A percentile compares a stretch with the other conserved stretches of the same genome.
Conservation (phyloP, 2,329 filamentous ascomycete genomes). For the Pseudogymnoascus sp. region DNA sequence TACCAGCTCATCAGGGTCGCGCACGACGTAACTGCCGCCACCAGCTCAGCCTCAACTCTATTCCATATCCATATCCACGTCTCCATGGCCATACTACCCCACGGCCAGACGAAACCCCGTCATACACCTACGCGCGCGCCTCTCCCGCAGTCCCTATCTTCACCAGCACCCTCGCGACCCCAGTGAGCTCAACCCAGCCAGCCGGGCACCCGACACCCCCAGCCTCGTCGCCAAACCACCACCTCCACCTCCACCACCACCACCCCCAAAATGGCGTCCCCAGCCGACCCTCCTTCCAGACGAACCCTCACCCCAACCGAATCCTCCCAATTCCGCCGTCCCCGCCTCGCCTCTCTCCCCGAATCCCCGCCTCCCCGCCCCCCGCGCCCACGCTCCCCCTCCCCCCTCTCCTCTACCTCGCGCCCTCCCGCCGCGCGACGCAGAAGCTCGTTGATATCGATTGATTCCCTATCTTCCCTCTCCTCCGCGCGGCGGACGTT, state of each 20-base stretch:
- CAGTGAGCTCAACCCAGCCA: neutral
- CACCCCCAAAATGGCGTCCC: neutral
- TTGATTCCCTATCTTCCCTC: neutral
- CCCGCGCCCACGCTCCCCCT: neutral
- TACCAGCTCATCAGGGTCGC: neutral
- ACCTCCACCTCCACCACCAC: neutral
- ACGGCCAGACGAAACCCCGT: neutral
- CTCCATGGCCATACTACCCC: neutral
- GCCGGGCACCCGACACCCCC: neutral
- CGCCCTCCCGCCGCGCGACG: neutral
- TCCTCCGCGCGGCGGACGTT: neutral
- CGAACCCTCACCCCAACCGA: neutral
- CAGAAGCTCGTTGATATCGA: neutral
- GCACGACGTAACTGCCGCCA: neutral
- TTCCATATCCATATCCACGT: neutral
- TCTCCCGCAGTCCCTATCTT: neutral
- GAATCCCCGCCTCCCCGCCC: neutral
- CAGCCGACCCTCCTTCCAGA: neutral
- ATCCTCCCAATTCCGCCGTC: neutral
- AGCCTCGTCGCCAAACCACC: neutral
- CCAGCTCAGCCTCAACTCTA: neutral
- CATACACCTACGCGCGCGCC: neutral
- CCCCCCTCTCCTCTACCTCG: neutral
- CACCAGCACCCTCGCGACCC: neutral
- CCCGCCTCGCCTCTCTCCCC: neutral